Percentiles rank a stretch among this genome's conserved stretches.
phyloP scores from a whole-genome alignment of 345 rosid genomes.

The Aegle marmelos region DNA sequence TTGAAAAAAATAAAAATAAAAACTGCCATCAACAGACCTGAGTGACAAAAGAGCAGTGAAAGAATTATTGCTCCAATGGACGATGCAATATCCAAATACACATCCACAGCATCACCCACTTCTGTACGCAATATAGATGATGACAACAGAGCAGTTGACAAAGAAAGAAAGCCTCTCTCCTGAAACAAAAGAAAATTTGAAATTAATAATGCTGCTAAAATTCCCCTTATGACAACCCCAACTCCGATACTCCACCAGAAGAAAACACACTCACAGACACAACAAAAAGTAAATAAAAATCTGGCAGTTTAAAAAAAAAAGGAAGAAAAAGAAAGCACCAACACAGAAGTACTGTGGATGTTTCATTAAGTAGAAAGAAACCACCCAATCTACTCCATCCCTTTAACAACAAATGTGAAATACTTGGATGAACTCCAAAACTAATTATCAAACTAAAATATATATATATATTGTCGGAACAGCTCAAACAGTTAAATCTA shows the following conservation, averaged over 20 bases:
- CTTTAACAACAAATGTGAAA: not conserved
- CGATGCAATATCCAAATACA: conserved; percentile 58
- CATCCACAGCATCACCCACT: conserved; percentile 48
- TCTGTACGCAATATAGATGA: conserved; percentile 54
- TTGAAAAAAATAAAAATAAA: not conserved
- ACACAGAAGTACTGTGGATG: not conserved
- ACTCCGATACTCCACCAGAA: not conserved
- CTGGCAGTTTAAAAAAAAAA: not conserved
- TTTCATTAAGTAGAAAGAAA: not conserved
- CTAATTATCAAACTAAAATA: not conserved
- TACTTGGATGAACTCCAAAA: not conserved
- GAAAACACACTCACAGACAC: not conserved
- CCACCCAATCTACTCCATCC: not conserved
- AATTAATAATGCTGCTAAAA: conserved; percentile 8
- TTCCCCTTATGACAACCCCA: not conserved
- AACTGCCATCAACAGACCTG: conserved; percentile 46
- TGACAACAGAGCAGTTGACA: conserved; percentile 92
- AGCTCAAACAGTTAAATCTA: not conserved
- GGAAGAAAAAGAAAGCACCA: not conserved
- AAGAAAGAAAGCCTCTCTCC: conserved; percentile 97
- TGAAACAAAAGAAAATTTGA: conserved; percentile 42
- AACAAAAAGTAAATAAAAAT: not conserved
- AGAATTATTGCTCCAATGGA: conserved; percentile 76
- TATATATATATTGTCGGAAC: not conserved
- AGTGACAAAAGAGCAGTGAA: conserved; percentile 72